Percentiles rank a stretch among this genome's conserved stretches.
phyloP scores from a whole-genome alignment of 495 filamentous ascomycete species.

The Talaromyces nanjingensis region DNA sequence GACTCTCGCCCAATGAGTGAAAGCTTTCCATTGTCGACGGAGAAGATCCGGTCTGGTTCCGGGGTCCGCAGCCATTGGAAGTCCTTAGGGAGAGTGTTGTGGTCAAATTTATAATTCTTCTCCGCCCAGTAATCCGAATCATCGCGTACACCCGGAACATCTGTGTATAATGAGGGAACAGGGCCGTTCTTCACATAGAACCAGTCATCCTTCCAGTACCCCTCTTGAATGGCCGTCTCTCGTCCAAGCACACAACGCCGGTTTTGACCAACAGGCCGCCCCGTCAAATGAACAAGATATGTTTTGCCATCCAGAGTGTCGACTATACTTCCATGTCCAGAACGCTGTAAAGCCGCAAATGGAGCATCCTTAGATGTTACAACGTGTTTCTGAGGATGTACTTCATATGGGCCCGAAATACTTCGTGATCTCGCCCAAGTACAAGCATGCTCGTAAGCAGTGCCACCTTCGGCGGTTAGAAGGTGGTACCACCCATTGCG shows the following conservation, averaged over 20 bases:
- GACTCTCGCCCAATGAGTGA: slow-evolving; percentile 9
- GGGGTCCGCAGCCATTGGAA: slow-evolving; percentile 9
- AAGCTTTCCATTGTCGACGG: slow-evolving; percentile 6
- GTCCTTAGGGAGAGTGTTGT: background rate
- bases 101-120: slow-evolving; percentile 1
- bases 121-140: slow-evolving; percentile 8
- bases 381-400: slow-evolving; percentile 10
- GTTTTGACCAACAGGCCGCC: slow-evolving; percentile 8
- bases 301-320: slow-evolving; percentile 7
- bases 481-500: slow-evolving; percentile 52
- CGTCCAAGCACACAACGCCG: slow-evolving; percentile 10
- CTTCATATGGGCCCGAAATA: slow-evolving; percentile 47
- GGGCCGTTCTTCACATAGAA: slow-evolving; percentile 9
- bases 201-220: slow-evolving; percentile 9
- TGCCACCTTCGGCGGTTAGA: slow-evolving; percentile 56
- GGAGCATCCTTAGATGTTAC: slow-evolving; percentile 8
- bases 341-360: slow-evolving; percentile 10
- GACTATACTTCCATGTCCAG: slow-evolving; percentile 9
- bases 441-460: slow-evolving; percentile 47
- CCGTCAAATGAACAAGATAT: slow-evolving; percentile 9
- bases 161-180: slow-evolving; percentile 6
- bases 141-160: slow-evolving; percentile 1
- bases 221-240: slow-evolving; percentile 9
- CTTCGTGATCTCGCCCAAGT: slow-evolving; percentile 46
- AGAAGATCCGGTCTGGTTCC: slow-evolving; percentile 8